Conservation (phyloP, 2,329 filamentous ascomycete species). For the Nothophoma quercina region DNA sequence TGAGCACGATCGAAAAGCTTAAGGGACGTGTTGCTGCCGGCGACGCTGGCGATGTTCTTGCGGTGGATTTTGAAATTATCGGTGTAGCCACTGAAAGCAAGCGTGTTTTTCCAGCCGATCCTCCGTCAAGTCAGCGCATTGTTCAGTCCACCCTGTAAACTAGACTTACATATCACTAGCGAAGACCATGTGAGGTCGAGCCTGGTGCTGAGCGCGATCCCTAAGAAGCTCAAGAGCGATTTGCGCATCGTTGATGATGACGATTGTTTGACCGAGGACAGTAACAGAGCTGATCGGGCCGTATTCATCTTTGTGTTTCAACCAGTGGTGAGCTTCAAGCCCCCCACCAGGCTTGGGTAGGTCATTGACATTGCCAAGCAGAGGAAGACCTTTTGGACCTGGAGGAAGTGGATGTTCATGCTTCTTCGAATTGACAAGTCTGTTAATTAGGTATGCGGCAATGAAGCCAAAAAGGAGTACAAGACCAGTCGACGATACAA, state of each 20-base stretch:
- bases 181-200: constrained; percentile 34
- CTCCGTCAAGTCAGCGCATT: constrained; percentile 8
- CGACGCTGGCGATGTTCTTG: constrained; percentile 39
- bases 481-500: constrained; percentile 31
- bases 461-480: constrained; percentile 17
- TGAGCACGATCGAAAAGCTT: constrained; percentile 37
- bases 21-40: constrained; percentile 29
- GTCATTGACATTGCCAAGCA: constrained; percentile 61
- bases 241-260: constrained; percentile 40
- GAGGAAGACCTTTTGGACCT: constrained; percentile 57
- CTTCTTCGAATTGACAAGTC: constrained; percentile 13
- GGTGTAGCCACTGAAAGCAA: constrained; percentile 31
- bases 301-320: constrained; percentile 52
- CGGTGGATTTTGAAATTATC: constrained; percentile 35
- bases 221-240: constrained; percentile 36
- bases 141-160: background rate
- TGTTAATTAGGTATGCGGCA: constrained; percentile 21
- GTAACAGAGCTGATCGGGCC: constrained; percentile 43
- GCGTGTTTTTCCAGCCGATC: constrained; percentile 36
- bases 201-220: constrained; percentile 30
- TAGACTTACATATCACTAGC: constrained; percentile 33
- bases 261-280: constrained; percentile 37
- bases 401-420: constrained; percentile 53
- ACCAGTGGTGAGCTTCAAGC: constrained; percentile 55
- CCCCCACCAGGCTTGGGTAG: constrained; percentile 50